Conservation (phyloP, 2,329 filamentous ascomycete species). For the Orbilia blumenaviensis region DNA sequence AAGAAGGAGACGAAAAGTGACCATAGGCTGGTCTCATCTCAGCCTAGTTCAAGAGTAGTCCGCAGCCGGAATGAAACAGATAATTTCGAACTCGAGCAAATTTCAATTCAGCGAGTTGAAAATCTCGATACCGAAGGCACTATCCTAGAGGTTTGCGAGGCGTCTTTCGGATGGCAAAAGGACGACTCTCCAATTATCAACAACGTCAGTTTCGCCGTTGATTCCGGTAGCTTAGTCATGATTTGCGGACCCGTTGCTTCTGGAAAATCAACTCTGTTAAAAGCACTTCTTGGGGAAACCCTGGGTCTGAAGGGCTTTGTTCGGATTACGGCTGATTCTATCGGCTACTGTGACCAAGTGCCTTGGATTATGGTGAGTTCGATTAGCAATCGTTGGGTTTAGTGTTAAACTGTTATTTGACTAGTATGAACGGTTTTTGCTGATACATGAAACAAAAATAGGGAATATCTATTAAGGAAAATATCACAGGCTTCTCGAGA, state of each 20-base stretch:
- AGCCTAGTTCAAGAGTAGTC: constrained; percentile 48
- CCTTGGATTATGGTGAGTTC: constrained; percentile 59
- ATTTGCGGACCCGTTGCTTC: constrained; percentile 63
- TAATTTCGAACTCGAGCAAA: constrained; percentile 36
- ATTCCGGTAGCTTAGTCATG: constrained; percentile 59
- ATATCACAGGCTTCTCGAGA: constrained; percentile 60
- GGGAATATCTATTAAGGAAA: constrained; percentile 61
- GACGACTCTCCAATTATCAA: constrained; percentile 54
- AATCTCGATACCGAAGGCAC: constrained; percentile 39
- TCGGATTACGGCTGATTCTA: constrained; percentile 57
- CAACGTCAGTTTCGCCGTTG: constrained; percentile 57
- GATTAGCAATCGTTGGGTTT: background rate
- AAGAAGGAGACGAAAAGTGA: constrained; percentile 51
- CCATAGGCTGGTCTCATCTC: constrained; percentile 55
- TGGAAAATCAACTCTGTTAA: constrained; percentile 63
- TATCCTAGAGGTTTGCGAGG: constrained; percentile 13
- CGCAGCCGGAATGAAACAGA: constrained; percentile 31
- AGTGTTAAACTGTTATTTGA: background rate
- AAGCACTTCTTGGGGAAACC: constrained; percentile 62
- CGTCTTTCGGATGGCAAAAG: constrained; percentile 32
- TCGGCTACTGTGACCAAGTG: constrained; percentile 62
- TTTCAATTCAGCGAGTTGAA: constrained; percentile 29
- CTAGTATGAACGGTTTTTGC: background rate
- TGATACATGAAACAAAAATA: no score
- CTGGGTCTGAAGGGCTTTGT: constrained; percentile 57